Evolutionary conservation across 179 eudicot genomes (phyloP), one percentile per base, ranked within the genome.

Genomic region (Corrigiola litoralis): DNA sequence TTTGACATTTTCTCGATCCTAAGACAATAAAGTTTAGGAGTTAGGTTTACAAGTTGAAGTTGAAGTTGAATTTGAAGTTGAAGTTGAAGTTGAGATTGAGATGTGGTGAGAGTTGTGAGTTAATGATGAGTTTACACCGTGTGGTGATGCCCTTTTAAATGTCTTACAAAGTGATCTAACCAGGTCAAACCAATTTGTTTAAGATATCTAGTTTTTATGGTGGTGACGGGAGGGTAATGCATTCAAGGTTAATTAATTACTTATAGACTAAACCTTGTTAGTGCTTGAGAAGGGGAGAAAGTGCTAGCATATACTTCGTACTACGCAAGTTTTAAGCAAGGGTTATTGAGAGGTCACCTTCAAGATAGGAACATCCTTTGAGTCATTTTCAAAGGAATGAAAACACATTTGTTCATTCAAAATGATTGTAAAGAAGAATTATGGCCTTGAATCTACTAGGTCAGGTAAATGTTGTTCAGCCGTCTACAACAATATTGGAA

Each of bases 201-300:
- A 70, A 44, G 68, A 70, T 70, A 70, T 70, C 74, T 62, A 54
- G 23, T 54, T 62, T 61, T 14, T 70, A 9, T 70, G 63, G 74
- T 70, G 68, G n/a, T n/a, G n/a, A n/a, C n/a, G n/a, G n/a, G 68
- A 61, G 55, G 34, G 47, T 61, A 58, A 61, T 59, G 66, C 25
- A 21, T 37, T 38, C 27, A 17, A 36, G 20, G 28, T 24, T 51
- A n/a, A 27, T 38, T 51, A 27, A 31, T 54, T 0, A 10, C 1
- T 7, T 31, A 2, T 28, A 14, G n/a, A n/a, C n/a, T n/a, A n/a
- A n/a, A n/a, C n/a, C n/a, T 51, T 51, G 56, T 25, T 51, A 25
- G 36, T 27, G 56, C 17, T 51, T 11, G 17, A n/a, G 56, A 17
- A 17, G 40, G 9, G 13, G 13, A 38, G 2, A 38, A 38, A 6